Evolutionary conservation across 225 moss, liverwort and hornwort species (phyloP).

Genomic region (Bryoerythrophyllum caledonicum): DNA sequence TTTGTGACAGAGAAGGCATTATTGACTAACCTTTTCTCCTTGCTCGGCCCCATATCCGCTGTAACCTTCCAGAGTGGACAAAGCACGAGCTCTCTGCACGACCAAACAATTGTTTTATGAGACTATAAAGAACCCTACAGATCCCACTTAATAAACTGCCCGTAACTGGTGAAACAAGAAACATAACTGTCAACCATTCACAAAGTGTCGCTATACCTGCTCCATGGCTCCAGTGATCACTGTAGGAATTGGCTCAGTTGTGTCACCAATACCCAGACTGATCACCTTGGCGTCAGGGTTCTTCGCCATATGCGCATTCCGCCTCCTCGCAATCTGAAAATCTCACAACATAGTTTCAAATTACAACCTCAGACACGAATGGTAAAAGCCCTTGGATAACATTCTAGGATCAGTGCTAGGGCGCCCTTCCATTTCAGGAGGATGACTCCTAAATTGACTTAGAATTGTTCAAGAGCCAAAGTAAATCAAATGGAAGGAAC

Average conservation of each 20-base stretch:
- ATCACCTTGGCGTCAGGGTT: conserved; percentile 92
- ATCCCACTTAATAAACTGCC: neutral
- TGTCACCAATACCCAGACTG: conserved; percentile 96
- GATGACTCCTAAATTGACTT: no score
- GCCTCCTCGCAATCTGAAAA: conserved; percentile 75
- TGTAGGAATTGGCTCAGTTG: conserved; percentile 89
- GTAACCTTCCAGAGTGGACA: conserved; percentile 90
- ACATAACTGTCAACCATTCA: neutral
- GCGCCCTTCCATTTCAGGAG: no score
- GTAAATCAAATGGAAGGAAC: no score
- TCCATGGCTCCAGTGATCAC: conserved; percentile 84
- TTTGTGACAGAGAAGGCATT: neutral
- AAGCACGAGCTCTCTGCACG: conserved; percentile 76
- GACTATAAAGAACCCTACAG: neutral
- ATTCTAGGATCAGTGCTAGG: no score
- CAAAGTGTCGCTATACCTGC: conserved; percentile 43
- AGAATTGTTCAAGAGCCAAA: no score
- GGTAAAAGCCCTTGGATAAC: no score
- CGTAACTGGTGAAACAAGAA: neutral
- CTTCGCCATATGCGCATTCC: conserved; percentile 71
- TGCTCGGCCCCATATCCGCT: conserved; percentile 97
- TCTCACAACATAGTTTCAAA: neutral
- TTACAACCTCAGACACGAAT: neutral
- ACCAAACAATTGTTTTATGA: neutral
- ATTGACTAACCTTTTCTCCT: conserved; percentile 70